Percentiles rank a stretch among this genome's conserved stretches.
Evolutionary conservation across 2,329 filamentous ascomycete genomes (phyloP).

Genomic region (Cladosporium velox): DNA sequence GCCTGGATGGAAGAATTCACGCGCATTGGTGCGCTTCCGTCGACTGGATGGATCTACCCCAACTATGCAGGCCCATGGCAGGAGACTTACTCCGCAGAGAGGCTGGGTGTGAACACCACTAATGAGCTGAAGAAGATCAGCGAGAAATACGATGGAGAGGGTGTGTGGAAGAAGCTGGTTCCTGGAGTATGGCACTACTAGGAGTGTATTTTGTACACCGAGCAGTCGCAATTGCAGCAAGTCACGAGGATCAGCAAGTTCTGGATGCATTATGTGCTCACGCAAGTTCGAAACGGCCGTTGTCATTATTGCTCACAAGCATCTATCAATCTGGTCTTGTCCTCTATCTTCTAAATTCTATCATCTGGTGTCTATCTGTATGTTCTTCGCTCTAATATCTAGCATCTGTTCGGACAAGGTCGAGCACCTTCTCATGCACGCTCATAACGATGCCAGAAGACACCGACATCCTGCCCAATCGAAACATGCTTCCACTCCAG

Average conservation of each 20-base stretch:
- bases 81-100: slow-evolving; percentile 32
- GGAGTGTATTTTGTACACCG: neutral
- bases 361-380: slow-evolving; percentile 3
- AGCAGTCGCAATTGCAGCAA: neutral
- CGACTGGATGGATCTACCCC: slow-evolving; percentile 31
- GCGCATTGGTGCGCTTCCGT: neutral
- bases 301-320: neutral
- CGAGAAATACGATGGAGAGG: slow-evolving; percentile 37
- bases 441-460: slow-evolving; percentile 17
- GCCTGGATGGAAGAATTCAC: slow-evolving; percentile 17
- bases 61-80: slow-evolving; percentile 41
- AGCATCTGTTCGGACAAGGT: slow-evolving; percentile 3
- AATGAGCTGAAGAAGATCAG: slow-evolving; percentile 33
- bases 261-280: neutral
- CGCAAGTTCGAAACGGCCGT: neutral
- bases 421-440: slow-evolving; percentile 16
- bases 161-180: slow-evolving; percentile 35
- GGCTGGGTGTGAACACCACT: slow-evolving; percentile 32
- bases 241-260: neutral
- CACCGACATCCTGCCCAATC: slow-evolving; percentile 15
- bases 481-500: slow-evolving; percentile 18
- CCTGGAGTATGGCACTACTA: slow-evolving; percentile 34
- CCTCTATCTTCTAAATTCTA: neutral
- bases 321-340: neutral
- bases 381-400: neutral